A percentile compares a stretch with the other conserved stretches of the same genome.
These are phyloP conservation scores for Cercospora brassicicola DNA, from an alignment of 2,329 filamentous ascomycete genomes.

Conservation along the genomic window DNA sequence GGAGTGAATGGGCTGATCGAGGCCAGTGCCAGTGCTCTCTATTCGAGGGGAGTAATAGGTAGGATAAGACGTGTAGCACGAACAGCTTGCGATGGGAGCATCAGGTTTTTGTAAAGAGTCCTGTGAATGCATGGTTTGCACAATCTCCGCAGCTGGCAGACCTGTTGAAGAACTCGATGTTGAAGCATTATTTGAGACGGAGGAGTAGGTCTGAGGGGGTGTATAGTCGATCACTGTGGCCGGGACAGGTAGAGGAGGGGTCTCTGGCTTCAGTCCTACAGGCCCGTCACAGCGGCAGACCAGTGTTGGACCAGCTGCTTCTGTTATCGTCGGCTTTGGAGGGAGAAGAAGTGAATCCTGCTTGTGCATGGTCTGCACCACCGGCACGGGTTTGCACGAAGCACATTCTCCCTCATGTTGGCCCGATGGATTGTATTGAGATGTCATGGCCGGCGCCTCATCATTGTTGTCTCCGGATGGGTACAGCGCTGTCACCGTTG, in stretches of 20 bases:
- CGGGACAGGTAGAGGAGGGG: not conserved
- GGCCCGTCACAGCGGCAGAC: not conserved
- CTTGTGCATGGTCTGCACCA: not conserved
- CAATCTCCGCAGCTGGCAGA: not conserved
- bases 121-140: not conserved
- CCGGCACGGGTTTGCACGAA: not conserved
- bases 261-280: not conserved
- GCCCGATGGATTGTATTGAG: not conserved
- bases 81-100: not conserved
- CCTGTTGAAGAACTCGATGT: not conserved
- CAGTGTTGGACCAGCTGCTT: not conserved
- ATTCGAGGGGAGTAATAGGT: not conserved
- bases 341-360: not conserved
- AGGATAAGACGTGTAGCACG: not conserved
- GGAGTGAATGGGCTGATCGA: not conserved
- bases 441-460: not conserved
- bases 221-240: not conserved
- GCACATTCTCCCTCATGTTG: not conserved
- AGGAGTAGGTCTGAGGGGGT: not conserved
- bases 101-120: not conserved
- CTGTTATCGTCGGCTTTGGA: not conserved
- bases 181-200: not conserved
- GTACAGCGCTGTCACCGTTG: not conserved
- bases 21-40: not conserved
- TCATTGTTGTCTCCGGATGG: not conserved